Evolutionary conservation across 2,329 filamentous ascomycete genomes (phyloP).

Genomic region (Chaetomium strumarium): DNA sequence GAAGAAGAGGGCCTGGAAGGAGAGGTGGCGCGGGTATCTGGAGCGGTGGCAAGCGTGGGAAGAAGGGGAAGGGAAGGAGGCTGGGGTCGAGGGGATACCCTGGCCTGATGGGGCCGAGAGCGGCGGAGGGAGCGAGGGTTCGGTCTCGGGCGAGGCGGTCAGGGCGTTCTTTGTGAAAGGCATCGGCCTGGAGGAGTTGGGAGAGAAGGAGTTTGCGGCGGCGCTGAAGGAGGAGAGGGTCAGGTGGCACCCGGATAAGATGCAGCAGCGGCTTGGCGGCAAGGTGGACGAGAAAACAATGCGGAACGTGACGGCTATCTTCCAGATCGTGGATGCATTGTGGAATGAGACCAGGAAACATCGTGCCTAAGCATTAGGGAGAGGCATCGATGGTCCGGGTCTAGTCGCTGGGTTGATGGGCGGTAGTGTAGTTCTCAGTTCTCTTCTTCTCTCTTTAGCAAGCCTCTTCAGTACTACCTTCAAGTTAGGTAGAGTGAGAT

Average conservation of each 20-base stretch:
- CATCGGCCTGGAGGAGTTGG: constrained; percentile 38
- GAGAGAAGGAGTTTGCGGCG: constrained; percentile 41
- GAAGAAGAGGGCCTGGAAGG: constrained; percentile 47
- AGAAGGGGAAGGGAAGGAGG: constrained; percentile 27
- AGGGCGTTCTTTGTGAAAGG: constrained; percentile 61
- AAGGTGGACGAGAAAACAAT: constrained; percentile 66
- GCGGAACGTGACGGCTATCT: constrained; percentile 78
- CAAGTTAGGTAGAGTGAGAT: too few species aligned
- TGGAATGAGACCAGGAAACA: constrained; percentile 58
- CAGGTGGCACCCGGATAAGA: constrained; percentile 96
- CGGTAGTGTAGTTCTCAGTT: too few species aligned
- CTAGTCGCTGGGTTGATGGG: not conserved
- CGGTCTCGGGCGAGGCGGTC: constrained; percentile 51
- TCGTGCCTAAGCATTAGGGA: not conserved
- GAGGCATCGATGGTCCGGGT: not conserved
- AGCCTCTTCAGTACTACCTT: too few species aligned
- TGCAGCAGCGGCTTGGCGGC: constrained; percentile 79
- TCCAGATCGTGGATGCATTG: constrained; percentile 80
- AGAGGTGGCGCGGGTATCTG: constrained; percentile 60
- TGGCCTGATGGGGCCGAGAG: constrained; percentile 53
- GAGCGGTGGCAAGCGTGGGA: constrained; percentile 56
- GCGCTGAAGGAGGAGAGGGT: constrained; percentile 77
- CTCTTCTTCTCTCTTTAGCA: too few species aligned
- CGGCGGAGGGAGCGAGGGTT: constrained; percentile 34
- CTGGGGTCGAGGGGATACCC: constrained; percentile 38